Base-by-base conservation (phyloP, 2,329 filamentous ascomycete genomes). In the Fusarium devonianum region DNA sequence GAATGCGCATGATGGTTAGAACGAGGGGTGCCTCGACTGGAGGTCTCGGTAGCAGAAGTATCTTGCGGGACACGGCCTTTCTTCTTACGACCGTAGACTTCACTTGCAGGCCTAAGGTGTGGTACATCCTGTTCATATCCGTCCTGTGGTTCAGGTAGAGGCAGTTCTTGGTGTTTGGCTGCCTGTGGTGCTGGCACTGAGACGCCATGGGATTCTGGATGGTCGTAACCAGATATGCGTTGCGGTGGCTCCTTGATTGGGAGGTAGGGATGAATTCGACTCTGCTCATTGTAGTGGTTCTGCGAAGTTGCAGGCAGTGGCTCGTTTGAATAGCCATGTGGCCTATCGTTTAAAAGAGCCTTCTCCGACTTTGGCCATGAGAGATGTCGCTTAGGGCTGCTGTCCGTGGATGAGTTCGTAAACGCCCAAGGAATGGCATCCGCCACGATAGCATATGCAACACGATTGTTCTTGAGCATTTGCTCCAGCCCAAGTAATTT, bases 391-490 rank as follows among this genome's bases (percentile, higher is more conserved):
- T 41, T 47, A 13, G 29, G 8, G 16, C 47, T 37, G 11, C 36
- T 30, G 22, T 54, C 37, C 9, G 46, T 36, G 5, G 55, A 62
- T 13, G 35, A 21, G 13, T 53, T 49, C 19, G 67, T 53, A 28
- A 75, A 68, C 7, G 67, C 58, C 49, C 64, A 65, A 1, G 74
- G 71, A 4, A 80, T 64, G 7, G 76, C 73, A 16, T 75, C 71
- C 3, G 59, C 58, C 8, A 78, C 56, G 3, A 78, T 53, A 3
- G 65, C 50, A 28, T 65, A 67, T 13, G 69, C 73, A 10, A 68
- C 64, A 14, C 56, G 63, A 32, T 74, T 67, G 9, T 65, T 65
- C 19, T 63, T 67, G 10, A 69, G 49, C 9, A 67, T 52, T 9
- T 53, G 55, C 11, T 48, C 60, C 5, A 77, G 46, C 3, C 58